Percentiles rank a stretch among this genome's conserved stretches.
phyloP scores from a whole-genome alignment of 2,329 filamentous ascomycete genomes.

The Colletotrichum chrysophilum region DNA sequence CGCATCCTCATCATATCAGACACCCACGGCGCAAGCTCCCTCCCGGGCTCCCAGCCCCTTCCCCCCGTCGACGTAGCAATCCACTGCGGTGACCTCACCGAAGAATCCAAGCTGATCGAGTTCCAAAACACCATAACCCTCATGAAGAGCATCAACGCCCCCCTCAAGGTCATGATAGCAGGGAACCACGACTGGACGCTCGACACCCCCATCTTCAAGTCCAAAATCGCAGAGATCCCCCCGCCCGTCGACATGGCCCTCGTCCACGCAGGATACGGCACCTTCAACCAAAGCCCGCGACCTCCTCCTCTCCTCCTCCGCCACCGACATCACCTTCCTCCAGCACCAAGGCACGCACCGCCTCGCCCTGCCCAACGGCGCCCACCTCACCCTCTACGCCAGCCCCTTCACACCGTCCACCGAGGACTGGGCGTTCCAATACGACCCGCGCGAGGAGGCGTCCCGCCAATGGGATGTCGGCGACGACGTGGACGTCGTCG shows the following conservation, averaged over 20 bases:
- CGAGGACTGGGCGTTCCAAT: slow-evolving; percentile 50
- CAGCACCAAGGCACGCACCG: slow-evolving; percentile 43
- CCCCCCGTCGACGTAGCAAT: slow-evolving; percentile 50
- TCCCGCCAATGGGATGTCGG: slow-evolving; percentile 25
- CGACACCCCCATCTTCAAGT: slow-evolving; percentile 24
- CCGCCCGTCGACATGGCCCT: neutral
- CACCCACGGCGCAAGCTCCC: slow-evolving; percentile 34
- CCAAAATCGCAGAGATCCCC: neutral
- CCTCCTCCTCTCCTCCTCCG: slow-evolving; percentile 29
- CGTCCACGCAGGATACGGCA: slow-evolving; percentile 38
- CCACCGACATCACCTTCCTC: slow-evolving; percentile 34
- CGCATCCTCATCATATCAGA: slow-evolving; percentile 45
- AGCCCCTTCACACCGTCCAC: slow-evolving; percentile 49
- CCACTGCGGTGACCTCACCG: slow-evolving; percentile 56
- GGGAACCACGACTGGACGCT: slow-evolving; percentile 58
- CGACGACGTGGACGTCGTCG: slow-evolving; percentile 31
- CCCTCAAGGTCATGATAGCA: slow-evolving; percentile 54
- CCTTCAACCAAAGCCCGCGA: slow-evolving; percentile 37
- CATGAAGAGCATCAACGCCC: slow-evolving; percentile 42
- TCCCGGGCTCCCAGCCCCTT: slow-evolving; percentile 25
- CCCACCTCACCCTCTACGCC: slow-evolving; percentile 45
- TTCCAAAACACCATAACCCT: slow-evolving; percentile 40
- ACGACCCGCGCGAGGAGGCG: slow-evolving; percentile 28
- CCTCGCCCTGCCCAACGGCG: slow-evolving; percentile 45
- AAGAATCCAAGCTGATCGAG: slow-evolving; percentile 45